phyloP scores from a whole-genome alignment of 2,329 filamentous ascomycete genomes.

The Monosporascus sp. region DNA sequence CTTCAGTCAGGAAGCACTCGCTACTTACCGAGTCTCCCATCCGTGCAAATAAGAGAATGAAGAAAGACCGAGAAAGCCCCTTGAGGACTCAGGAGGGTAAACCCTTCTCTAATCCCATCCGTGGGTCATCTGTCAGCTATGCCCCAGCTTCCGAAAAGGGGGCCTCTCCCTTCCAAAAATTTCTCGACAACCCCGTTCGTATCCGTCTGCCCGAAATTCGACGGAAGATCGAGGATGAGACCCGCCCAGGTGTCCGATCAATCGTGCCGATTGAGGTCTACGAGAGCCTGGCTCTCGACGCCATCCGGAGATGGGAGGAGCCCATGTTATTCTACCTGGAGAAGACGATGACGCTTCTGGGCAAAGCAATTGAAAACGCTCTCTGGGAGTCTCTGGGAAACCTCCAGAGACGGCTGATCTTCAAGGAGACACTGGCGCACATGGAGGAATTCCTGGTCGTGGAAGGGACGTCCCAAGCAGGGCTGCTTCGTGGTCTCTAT shows the following conservation, averaged over 20 bases:
- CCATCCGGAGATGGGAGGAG: constrained; percentile 48
- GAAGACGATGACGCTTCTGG: constrained; percentile 28
- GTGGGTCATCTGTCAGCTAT: too few species aligned
- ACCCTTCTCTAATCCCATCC: too few species aligned
- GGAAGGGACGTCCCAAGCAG: constrained; percentile 27
- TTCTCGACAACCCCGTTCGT: background rate
- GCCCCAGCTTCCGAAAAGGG: background rate
- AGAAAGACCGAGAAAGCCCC: too few species aligned
- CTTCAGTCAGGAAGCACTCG: background rate
- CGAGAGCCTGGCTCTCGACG: constrained; percentile 46
- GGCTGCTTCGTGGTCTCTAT: constrained; percentile 37
- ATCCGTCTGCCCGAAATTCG: constrained; percentile 38
- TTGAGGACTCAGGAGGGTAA: too few species aligned
- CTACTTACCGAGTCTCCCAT: too few species aligned
- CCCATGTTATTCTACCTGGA: constrained; percentile 39
- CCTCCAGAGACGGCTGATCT: constrained; percentile 41
- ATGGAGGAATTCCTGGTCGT: constrained; percentile 36
- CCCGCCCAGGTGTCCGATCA: constrained; percentile 48
- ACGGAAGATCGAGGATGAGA: constrained; percentile 45
- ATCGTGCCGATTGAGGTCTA: constrained; percentile 53
- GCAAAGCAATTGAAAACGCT: constrained; percentile 36
- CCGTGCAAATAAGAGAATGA: too few species aligned
- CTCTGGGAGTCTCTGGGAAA: constrained; percentile 38
- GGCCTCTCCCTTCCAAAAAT: background rate
- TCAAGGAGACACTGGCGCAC: constrained; percentile 34